phyloP scores from a whole-genome alignment of 352 stramenopile genomes.

The Albugo candida region DNA sequence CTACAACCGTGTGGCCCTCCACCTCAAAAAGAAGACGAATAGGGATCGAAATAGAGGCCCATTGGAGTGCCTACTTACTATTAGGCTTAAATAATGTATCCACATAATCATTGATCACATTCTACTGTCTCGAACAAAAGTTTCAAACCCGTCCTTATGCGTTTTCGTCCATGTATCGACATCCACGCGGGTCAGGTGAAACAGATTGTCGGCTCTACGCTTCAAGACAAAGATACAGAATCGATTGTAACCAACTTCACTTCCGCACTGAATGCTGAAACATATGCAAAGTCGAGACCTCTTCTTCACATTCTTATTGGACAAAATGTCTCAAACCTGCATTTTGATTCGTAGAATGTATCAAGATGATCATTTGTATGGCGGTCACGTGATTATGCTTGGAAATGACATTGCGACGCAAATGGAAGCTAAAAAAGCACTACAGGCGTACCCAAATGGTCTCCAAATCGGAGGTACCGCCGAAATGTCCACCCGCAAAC shows the following conservation, averaged over 20 bases:
- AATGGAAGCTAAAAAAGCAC: conserved; percentile 68
- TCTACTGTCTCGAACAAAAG: not conserved
- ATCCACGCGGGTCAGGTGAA: conserved; percentile 95
- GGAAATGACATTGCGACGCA: conserved; percentile 83
- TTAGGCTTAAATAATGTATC: too few relatives aligned
- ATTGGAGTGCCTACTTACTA: too few relatives aligned
- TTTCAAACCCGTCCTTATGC: conserved; percentile 27
- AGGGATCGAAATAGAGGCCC: too few relatives aligned
- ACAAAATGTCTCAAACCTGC: not conserved
- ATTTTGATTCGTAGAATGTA: conserved; percentile 69
- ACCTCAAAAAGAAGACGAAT: too few relatives aligned
- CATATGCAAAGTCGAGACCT: conserved; percentile 67
- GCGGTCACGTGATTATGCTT: conserved; percentile 97
- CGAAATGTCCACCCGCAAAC: not conserved
- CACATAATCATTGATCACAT: too few relatives aligned
- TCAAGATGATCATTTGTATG: conserved; percentile 66
- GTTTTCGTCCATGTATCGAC: conserved; percentile 97
- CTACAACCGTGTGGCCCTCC: too few relatives aligned
- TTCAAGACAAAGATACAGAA: conserved; percentile 64
- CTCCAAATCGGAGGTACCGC: conserved; percentile 88
- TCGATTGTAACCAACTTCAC: conserved; percentile 86
- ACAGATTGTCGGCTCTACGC: conserved; percentile 96
- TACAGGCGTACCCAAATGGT: conserved; percentile 78
- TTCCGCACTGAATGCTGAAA: conserved; percentile 36
- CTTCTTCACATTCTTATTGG: not conserved